Base-by-base conservation (phyloP, 257 asterid species). In the Knoxia roxburghii region DNA sequence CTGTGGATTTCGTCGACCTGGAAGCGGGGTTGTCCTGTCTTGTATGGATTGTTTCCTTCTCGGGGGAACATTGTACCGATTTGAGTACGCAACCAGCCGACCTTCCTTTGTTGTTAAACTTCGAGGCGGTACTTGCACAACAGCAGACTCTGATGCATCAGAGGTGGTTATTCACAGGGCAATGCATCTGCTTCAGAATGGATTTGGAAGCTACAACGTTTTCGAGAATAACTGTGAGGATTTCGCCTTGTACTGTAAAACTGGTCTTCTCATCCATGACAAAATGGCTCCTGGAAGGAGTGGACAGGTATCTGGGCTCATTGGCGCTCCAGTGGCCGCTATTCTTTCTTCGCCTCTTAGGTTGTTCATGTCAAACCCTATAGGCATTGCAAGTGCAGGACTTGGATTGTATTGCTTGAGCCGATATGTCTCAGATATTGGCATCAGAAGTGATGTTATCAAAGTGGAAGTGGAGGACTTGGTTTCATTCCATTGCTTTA, bases 41-140 rank as follows among this genome's bases (percentile, higher is more conserved):
- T 81, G 85, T 66, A 64, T 75, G 67, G 75, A 77, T 27, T 77
- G 85, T 68, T 81, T 81, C 68, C 72, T 77, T 59, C 61, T 69
- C 30, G 73, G 71, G 29, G 80, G 81, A 33, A 24, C 69, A 49
- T 32, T 81, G 14, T 75, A 69, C 63, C 74, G 66, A 23, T 81
- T 81, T 48, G 72, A 77, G 48, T 75, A 77, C 20, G 80, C 73
- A 50, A 63, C 68, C 41, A 54, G 68, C 55, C 39, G 62, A 14
- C 35, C 68, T 5, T 40, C 55, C 69, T 80, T 80, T 48, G 24
- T 68, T 12, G 51, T 68, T 21, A 80, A 77, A 68, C 63, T 73
- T 54, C 77, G 82, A 39, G 85, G 85, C 2, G 85, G 85, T 11
- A 80, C 82, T 11, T 80, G 84, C 68, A 77, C 83, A 26, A 52